phyloP scores from a whole-genome alignment of 2,329 filamentous ascomycete species.

The Ascochyta fabae region DNA sequence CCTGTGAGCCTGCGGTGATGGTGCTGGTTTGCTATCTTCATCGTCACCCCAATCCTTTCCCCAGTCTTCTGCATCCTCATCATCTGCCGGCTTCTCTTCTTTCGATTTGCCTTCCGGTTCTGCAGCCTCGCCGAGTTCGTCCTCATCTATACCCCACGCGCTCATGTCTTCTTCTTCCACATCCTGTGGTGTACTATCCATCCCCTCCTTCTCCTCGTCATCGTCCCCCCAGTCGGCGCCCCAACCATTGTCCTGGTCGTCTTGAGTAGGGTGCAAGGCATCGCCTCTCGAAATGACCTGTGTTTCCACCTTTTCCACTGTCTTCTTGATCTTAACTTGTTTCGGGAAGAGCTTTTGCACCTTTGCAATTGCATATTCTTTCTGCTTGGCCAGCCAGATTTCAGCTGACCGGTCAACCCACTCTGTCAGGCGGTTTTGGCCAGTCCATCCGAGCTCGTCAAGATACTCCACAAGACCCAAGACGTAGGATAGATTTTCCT shows the following conservation, averaged over 20 bases:
- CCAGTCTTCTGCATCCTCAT: slow-evolving; percentile 71
- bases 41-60: slow-evolving; percentile 77
- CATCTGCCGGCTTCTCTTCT: slow-evolving; percentile 39
- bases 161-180: slow-evolving; percentile 57
- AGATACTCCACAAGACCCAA: slow-evolving; percentile 69
- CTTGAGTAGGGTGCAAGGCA: slow-evolving; percentile 64
- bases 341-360: slow-evolving; percentile 72
- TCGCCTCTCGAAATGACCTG: slow-evolving; percentile 77
- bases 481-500: slow-evolving; percentile 70
- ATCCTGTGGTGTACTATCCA: slow-evolving; percentile 13
- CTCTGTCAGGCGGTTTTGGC: slow-evolving; percentile 67
- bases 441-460: slow-evolving; percentile 67
- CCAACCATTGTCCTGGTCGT: slow-evolving; percentile 69
- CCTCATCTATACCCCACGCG: slow-evolving; percentile 56
- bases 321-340: slow-evolving; percentile 70
- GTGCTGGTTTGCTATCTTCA: slow-evolving; percentile 29
- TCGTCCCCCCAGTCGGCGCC: slow-evolving; percentile 79
- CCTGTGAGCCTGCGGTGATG: slow-evolving; percentile 17
- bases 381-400: slow-evolving; percentile 84
- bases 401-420: slow-evolving; percentile 83
- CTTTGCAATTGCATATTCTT: slow-evolving; percentile 77
- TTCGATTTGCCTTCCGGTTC: slow-evolving; percentile 41
- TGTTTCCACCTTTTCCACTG: slow-evolving; percentile 84
- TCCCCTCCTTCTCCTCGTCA: slow-evolving; percentile 22
- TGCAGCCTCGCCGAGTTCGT: slow-evolving; percentile 34